Evolutionary conservation across 768 basidiomycete genomes (phyloP), one percentile per base, ranked within the genome.

Genomic region (Collybia sordida): DNA sequence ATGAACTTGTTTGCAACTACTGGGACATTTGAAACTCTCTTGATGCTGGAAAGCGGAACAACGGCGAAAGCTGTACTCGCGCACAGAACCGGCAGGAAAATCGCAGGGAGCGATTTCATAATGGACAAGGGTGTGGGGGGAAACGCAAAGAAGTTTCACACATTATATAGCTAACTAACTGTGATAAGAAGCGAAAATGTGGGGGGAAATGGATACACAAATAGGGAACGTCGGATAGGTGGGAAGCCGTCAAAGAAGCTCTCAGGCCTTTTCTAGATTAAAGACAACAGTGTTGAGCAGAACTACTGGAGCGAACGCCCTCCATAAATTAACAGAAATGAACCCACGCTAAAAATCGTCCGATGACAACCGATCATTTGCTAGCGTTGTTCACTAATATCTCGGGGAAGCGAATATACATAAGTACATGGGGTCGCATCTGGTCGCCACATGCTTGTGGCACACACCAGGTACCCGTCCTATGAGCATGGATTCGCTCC

Each of bases 1-100:
- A 85, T 81, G 55, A 80, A 83, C 52, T 74, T 75, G 61, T 80
- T 79, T 9, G 76, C 67, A 11, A 80, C 65, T 44, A 61, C 68
- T 12, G 66, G 64, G 15, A 71, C 52, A 39, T 71, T 73, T 8
- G 70, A 66, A 12, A 61, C 67, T 43, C 63, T 66, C 59, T 73
- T 63, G 46, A 78, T 65, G 49, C 58, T 60, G 17, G 73, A 73
- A 47, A 76, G 61, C 5, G 72, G 65, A 44, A 66, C 52, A 24
- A 61, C 60, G 34, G 63, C 69, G 19, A 63, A 57, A 6, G 61
- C 64, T 17, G 58, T 59, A 38, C 59, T 51, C 23, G 65, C 63
- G 41, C 67, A 47, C 22, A 67, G 36, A 47, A 52, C 46, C 41
- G 59, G 53, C 51, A 68, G 47, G 39, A 72, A 51, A 36, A 63